These are phyloP conservation scores for Penstemon davidsonii DNA, from an alignment of 257 asterid genomes.

Conservation along the genomic window DNA sequence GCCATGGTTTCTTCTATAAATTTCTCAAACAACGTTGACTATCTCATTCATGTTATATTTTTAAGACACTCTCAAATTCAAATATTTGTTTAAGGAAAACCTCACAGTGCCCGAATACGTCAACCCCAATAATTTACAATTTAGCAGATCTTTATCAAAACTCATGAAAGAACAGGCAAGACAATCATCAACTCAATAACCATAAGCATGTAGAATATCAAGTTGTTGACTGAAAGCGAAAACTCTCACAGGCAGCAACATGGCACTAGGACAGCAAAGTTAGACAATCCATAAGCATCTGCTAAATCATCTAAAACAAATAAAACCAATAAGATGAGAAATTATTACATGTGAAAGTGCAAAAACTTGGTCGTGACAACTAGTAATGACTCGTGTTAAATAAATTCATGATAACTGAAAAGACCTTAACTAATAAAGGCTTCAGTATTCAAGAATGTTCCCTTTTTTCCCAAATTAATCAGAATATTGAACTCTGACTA, in stretches of 20 bases:
- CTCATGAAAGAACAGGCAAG: constrained; percentile 27
- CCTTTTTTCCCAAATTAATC: background rate
- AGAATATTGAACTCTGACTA: constrained; percentile 1
- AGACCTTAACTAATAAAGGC: background rate
- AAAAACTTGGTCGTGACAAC: constrained; percentile 26
- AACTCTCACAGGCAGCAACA: constrained; percentile 69
- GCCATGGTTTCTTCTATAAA: constrained; percentile 53
- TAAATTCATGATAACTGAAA: constrained; percentile 18
- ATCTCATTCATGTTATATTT: constrained; percentile 40
- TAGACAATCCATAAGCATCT: constrained; percentile 54
- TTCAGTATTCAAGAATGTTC: background rate
- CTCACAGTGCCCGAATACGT: constrained; percentile 33
- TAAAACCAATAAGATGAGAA: constrained; percentile 47
- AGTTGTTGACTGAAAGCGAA: constrained; percentile 52
- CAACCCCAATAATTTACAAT: constrained; percentile 35
- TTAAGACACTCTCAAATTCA: constrained; percentile 31
- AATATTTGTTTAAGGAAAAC: constrained; percentile 23
- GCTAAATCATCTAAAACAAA: constrained; percentile 55
- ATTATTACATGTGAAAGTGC: constrained; percentile 28
- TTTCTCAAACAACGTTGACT: constrained; percentile 41
- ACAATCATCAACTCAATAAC: constrained; percentile 48
- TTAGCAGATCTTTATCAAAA: constrained; percentile 34
- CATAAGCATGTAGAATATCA: constrained; percentile 51
- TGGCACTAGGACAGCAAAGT: constrained; percentile 58
- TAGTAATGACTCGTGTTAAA: constrained; percentile 17